Base-by-base conservation (phyloP, 208 protist species). In the Wallacemonas sp. region DNA sequence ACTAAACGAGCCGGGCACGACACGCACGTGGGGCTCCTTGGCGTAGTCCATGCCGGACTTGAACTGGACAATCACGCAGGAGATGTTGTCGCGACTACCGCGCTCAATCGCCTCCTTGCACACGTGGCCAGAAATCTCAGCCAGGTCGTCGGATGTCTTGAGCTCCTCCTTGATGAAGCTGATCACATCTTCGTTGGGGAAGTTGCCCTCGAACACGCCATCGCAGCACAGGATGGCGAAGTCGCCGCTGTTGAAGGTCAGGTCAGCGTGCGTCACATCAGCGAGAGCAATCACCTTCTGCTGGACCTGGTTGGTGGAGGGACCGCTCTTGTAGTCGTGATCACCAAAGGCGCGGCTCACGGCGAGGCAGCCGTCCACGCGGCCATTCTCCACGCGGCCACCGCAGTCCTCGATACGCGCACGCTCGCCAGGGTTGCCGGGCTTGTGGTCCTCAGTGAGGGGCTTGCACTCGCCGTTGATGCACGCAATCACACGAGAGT, bases 381-480 rank as follows among this genome's bases (percentile, higher is more conserved):
- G 91, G 57, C 95, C 95, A 72, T 90, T 87, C 65, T 94, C 82
- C 33, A 98, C 95, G 62, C 84, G 89, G 31, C 97, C 97, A 39
- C 93, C 92, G 70, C 86, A 93, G 18, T 81, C 79, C 65, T 91
- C 84, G 64, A 98, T 98, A 25, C 97, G 91, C 29, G 75, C 32
- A 10, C 77, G 70, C 77, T 98, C 93, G 11, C 76, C 87, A 12
- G 84, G 74, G 65, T 96, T 97, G 69, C 83, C 95, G 8, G 95
- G 95, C 80, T 98, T 98, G 84, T 98, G 97, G 63, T 98, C 95
- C 50, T 96, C 84, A 28, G 92, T 96, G 69, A 98, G 72, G n/a
- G 91, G 88, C 29, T 84, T 72, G 62, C 84, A 89, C 29, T 64
- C 63, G 22, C 93, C 94, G 57, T 93, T 79, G 41, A 88, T 85